Conservation (phyloP, 225 moss, liverwort and hornwort genomes). For the Pleurozium schreberi region DNA sequence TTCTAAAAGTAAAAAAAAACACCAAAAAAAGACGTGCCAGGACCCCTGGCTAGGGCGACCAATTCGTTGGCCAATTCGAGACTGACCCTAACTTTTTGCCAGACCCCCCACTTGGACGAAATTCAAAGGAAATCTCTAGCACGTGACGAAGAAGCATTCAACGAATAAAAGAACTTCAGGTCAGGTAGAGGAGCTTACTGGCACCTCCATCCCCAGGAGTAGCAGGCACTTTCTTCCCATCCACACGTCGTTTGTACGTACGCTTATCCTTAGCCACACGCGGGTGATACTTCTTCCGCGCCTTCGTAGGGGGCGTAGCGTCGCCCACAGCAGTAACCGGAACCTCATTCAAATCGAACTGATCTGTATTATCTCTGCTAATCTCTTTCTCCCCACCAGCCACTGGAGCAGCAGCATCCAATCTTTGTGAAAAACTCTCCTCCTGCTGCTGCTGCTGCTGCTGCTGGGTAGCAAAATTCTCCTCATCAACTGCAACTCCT, state of each 20-base stretch:
- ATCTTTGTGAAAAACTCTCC: not conserved
- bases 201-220: not conserved
- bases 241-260: constrained; percentile 10
- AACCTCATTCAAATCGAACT: constrained; percentile 45
- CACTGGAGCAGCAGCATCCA: not conserved
- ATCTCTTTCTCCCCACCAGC: not conserved
- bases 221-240: constrained; percentile 13
- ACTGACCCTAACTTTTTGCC: not conserved
- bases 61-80: not conserved
- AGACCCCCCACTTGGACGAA: not conserved
- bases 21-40: not conserved
- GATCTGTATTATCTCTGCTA: not conserved
- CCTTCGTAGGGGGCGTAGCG: constrained; percentile 5
- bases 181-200: not conserved
- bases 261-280: constrained; percentile 52
- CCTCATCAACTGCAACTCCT: not conserved
- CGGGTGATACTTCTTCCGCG: constrained; percentile 45
- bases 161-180: not conserved
- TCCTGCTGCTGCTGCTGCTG: not conserved
- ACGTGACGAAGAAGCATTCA: not conserved
- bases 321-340: constrained; percentile 4
- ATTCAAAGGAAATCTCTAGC: not conserved
- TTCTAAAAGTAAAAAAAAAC: not conserved
- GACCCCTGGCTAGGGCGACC: too few relatives aligned
- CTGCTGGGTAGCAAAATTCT: not conserved